Percentiles rank a stretch among this genome's conserved stretches.
Evolutionary conservation across 352 stramenopile species (phyloP).

Genomic region (Pythium pectinolyticum): DNA sequence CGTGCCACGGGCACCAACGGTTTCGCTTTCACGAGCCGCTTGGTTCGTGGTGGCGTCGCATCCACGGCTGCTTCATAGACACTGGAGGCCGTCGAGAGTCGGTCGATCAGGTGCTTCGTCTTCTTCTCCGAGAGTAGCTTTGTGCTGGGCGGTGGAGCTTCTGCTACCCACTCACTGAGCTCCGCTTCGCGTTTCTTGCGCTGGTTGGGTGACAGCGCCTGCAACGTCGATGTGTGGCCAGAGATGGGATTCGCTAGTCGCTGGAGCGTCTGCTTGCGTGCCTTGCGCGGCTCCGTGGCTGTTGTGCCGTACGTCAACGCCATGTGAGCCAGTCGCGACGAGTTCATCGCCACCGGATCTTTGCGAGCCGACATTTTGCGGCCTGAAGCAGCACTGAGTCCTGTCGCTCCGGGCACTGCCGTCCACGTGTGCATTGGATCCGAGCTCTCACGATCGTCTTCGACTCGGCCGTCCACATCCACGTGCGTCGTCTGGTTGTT

Average conservation of each 20-base stretch:
- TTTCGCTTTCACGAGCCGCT: conserved; percentile 13
- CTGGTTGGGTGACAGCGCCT: conserved; percentile 55
- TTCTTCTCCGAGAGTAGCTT: conserved; percentile 18
- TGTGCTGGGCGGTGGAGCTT: neutral
- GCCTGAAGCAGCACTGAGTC: neutral
- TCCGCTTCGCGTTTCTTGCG: conserved; percentile 50
- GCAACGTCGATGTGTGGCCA: conserved; percentile 63
- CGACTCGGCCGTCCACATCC: conserved; percentile 4
- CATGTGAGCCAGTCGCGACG: conserved; percentile 52
- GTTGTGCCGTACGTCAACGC: conserved; percentile 65
- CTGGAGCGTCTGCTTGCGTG: conserved; percentile 57
- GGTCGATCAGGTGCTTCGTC: conserved; percentile 18
- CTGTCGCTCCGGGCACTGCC: neutral
- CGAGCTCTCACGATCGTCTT: no score
- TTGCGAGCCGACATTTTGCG: conserved; percentile 15
- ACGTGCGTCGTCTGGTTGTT: conserved; percentile 9
- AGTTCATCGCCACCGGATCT: neutral
- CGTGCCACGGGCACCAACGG: neutral
- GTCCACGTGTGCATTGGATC: neutral
- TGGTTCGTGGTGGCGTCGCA: neutral
- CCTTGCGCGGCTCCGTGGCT: conserved; percentile 39
- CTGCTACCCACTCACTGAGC: conserved; percentile 6
- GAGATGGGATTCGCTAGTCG: conserved; percentile 70
- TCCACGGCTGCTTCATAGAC: conserved; percentile 22
- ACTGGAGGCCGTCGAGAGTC: conserved; percentile 14